Base-by-base conservation (phyloP, 1,284 basidiomycete genomes). In the Cryptococcus amylolentus region DNA sequence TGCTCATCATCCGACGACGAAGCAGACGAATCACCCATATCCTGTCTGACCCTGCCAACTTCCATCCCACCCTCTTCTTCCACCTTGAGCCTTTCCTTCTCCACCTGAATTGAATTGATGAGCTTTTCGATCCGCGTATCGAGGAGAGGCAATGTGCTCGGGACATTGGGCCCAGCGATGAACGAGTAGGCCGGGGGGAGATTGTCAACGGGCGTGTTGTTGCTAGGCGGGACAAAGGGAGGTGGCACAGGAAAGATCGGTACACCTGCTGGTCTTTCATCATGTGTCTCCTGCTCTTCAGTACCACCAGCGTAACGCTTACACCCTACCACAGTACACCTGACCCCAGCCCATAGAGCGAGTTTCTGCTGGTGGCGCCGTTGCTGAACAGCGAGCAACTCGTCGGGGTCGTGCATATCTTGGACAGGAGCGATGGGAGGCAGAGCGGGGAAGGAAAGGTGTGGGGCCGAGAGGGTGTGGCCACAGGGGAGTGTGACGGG, bases 101-200 rank as follows among this genome's bases (percentile, higher is more conserved):
- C 41, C 16, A 13, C 41, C 16, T 63, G 51, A 18, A 75, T 67
- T 7, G 74, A 59, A 14, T 49, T 38, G 27, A 88, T 60, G 61
- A 89, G 73, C 68, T 85, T 87, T 69, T 81, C 84, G 47, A 88
- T 73, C 49, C 83, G 81, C 62, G 89, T 83, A 71, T 90, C 88
- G 35, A 80, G 69, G 43, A 70, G 52, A 2, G 51, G 53, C 18
- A 73, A 68, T 12, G 71, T 65, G 13, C 62, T 56, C 65, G 61
- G 51, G 58, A 61, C 46, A 38, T n/a, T 31, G 26, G 26, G 46
- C 18, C 10, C 13, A 27, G 26, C 26, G 31, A 28, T 78, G 76
- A 43, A 61, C 42, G 52, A 71, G 70, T 60, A 78, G 31, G 56
- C 67, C 14, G 63, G 70, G 51, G 56, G 67, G 56, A 57, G 31